Percentiles rank a stretch among this genome's conserved stretches.
Conservation (phyloP, 495 filamentous ascomycete genomes). For the Penicillium egyptiacum region DNA sequence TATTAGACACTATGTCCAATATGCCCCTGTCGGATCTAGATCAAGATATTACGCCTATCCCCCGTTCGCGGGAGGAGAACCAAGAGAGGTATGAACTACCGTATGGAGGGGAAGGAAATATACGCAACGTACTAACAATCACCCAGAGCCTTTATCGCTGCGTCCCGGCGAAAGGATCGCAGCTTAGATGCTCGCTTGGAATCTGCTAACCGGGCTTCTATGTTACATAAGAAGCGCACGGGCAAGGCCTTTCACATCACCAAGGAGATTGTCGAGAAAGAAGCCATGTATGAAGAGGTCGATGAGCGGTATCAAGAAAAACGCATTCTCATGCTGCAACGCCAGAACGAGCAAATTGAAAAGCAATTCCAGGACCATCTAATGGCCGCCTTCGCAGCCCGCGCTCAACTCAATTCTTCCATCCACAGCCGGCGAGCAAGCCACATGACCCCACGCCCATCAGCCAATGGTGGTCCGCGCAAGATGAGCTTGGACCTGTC, state of each 20-base stretch:
- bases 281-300: slow-evolving; percentile 98
- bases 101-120: too few species aligned
- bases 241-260: slow-evolving; percentile 81
- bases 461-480: slow-evolving; percentile 31
- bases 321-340: slow-evolving; percentile 44
- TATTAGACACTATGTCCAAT: background rate
- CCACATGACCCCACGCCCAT: slow-evolving; percentile 27
- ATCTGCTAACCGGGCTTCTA: slow-evolving; percentile 82
- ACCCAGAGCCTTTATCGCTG: slow-evolving; percentile 84
- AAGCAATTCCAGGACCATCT: slow-evolving; percentile 45
- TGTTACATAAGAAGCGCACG: slow-evolving; percentile 87
- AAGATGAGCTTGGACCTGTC: slow-evolving; percentile 48
- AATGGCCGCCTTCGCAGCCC: slow-evolving; percentile 34
- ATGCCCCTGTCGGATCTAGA: slow-evolving; percentile 35
- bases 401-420: slow-evolving; percentile 17
- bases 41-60: slow-evolving; percentile 39
- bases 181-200: slow-evolving; percentile 87
- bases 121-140: background rate
- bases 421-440: slow-evolving; percentile 28
- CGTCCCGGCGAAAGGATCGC: slow-evolving; percentile 86
- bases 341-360: slow-evolving; percentile 45
- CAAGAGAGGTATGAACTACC: slow-evolving; percentile 65
- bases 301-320: slow-evolving; percentile 64
- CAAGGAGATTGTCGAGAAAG: slow-evolving; percentile 83
- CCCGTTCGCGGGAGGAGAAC: slow-evolving; percentile 70